These are phyloP conservation scores for Orychophragmus violaceus DNA, from an alignment of 345 rosid species.

Conservation along the genomic window DNA sequence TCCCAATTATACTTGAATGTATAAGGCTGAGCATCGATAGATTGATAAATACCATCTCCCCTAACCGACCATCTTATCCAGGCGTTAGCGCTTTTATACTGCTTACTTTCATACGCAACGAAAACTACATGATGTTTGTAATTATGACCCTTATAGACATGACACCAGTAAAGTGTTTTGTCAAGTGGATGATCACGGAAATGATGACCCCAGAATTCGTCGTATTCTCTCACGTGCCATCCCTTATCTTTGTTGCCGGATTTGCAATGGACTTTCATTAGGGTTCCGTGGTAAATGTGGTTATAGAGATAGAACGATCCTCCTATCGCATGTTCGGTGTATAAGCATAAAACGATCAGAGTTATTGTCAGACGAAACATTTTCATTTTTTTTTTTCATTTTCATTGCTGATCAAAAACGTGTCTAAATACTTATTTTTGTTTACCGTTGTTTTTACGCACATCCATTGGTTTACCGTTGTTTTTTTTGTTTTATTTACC, in stretches of 20 bases:
- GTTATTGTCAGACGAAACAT: conserved; percentile 1
- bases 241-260: background rate
- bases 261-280: background rate
- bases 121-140: background rate
- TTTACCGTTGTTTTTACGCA: background rate
- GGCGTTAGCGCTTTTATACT: background rate
- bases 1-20: background rate
- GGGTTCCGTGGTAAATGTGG: background rate
- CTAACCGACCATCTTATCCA: conserved; percentile 7
- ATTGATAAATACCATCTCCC: background rate
- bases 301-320: conserved; percentile 6
- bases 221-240: background rate
- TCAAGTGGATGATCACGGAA: background rate
- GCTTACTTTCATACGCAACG: background rate
- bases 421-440: background rate
- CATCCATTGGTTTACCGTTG: background rate
- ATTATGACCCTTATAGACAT: background rate
- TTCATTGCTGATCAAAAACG: background rate
- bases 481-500: background rate
- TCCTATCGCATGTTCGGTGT: background rate
- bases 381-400: background rate
- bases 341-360: background rate
- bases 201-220: rapidly evolving
- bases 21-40: background rate
- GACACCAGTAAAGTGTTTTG: background rate